A percentile compares a stretch with the other conserved stretches of the same genome.
Evolutionary conservation across 306 rosid species (phyloP).

Genomic region (Vachellia pachyceras): DNA sequence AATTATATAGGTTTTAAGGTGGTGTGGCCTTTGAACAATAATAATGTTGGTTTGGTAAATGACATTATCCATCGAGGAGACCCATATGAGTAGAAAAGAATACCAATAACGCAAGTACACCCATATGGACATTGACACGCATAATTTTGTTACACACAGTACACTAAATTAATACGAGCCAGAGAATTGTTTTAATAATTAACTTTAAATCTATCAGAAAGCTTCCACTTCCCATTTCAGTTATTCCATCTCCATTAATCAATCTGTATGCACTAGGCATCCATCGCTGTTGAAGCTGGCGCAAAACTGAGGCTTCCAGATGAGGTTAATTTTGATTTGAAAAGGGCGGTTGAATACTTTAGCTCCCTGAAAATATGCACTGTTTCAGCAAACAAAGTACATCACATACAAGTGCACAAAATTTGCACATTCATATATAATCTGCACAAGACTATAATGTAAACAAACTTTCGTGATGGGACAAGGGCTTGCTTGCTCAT

Average conservation of each 20-base stretch:
- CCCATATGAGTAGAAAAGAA: not conserved
- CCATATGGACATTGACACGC: not conserved
- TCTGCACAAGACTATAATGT: not conserved
- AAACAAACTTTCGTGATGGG: no score
- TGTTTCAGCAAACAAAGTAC: not conserved
- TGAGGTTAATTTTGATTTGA: not conserved
- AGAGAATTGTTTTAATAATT: no score
- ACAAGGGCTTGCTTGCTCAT: not conserved
- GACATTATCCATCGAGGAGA: slow-evolving; percentile 7
- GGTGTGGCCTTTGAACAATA: not conserved
- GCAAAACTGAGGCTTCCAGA: not conserved
- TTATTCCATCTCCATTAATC: not conserved
- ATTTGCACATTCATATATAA: no score
- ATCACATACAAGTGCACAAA: not conserved
- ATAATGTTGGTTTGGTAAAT: not conserved
- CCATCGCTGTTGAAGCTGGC: not conserved
- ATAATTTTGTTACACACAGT: not conserved
- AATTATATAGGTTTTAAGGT: not conserved
- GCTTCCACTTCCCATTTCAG: not conserved
- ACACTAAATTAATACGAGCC: no score
- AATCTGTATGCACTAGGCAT: not conserved
- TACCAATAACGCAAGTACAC: not conserved
- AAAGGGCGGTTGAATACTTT: not conserved
- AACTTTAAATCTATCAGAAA: no score
- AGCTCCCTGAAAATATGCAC: not conserved